These are phyloP conservation scores for Aspergillus phoenicis DNA, from an alignment of 2,329 filamentous ascomycete species.

Conservation along the genomic window DNA sequence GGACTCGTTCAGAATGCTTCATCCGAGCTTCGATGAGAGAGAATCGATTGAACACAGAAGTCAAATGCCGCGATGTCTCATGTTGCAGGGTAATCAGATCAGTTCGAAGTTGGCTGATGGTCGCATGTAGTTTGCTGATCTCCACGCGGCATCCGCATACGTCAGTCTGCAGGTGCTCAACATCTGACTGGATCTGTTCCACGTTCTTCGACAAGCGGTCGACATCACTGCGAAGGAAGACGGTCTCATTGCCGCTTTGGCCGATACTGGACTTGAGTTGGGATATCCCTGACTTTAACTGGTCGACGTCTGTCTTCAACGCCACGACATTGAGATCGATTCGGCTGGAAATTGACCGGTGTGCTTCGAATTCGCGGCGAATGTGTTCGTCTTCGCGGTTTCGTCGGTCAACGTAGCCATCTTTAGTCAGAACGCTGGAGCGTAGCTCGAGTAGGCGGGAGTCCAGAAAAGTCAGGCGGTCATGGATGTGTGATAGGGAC, in stretches of 20 bases:
- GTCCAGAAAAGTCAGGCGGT: slow-evolving; percentile 43
- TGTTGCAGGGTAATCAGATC: slow-evolving; percentile 40
- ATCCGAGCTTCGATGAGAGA: slow-evolving; percentile 36
- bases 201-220: slow-evolving; percentile 42
- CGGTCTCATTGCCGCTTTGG: slow-evolving; percentile 37
- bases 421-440: slow-evolving; percentile 41
- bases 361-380: slow-evolving; percentile 42
- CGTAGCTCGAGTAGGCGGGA: slow-evolving; percentile 42
- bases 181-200: slow-evolving; percentile 39
- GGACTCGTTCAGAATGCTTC: slow-evolving; percentile 40
- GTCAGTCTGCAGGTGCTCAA: slow-evolving; percentile 38
- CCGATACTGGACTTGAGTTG: slow-evolving; percentile 38
- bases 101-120: slow-evolving; percentile 40
- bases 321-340: slow-evolving; percentile 41
- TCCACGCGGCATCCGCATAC: slow-evolving; percentile 39
- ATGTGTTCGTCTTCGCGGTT: slow-evolving; percentile 45
- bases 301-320: slow-evolving; percentile 39
- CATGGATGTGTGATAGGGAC: slow-evolving; percentile 40
- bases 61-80: slow-evolving; percentile 36
- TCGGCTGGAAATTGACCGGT: slow-evolving; percentile 37
- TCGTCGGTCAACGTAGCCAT: slow-evolving; percentile 42
- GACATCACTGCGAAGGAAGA: slow-evolving; percentile 40
- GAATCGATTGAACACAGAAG: slow-evolving; percentile 32
- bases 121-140: slow-evolving; percentile 40
- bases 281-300: slow-evolving; percentile 39